A percentile compares a stretch with the other conserved stretches of the same genome.
phyloP scores from a whole-genome alignment of 768 basidiomycete species.

The Leccinellum luteum region DNA sequence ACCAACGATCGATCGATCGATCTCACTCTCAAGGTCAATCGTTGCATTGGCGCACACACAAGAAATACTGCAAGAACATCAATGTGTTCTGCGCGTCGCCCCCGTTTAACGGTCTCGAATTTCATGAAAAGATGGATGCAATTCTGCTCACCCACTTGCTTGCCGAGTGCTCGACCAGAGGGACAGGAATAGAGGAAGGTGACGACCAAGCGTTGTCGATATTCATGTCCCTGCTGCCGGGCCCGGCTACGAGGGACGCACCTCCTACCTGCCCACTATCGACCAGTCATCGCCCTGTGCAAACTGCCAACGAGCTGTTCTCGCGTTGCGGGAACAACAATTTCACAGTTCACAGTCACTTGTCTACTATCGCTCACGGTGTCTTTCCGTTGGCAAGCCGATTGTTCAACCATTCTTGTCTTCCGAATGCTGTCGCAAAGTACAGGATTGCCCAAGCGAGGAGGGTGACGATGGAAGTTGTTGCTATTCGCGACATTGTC shows the following conservation, averaged over 20 bases:
- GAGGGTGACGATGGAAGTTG: slow-evolving; percentile 57
- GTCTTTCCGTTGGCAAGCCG: slow-evolving; percentile 76
- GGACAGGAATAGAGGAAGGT: slow-evolving; percentile 7
- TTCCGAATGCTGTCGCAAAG: slow-evolving; percentile 67
- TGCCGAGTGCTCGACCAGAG: slow-evolving; percentile 34
- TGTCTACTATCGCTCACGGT: slow-evolving; percentile 68
- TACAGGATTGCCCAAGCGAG: slow-evolving; percentile 44
- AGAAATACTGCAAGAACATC: slow-evolving; percentile 61
- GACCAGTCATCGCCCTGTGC: slow-evolving; percentile 26
- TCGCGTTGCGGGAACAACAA: slow-evolving; percentile 78
- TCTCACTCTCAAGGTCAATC: slow-evolving; percentile 53
- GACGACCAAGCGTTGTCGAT: slow-evolving; percentile 29
- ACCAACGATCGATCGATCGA: slow-evolving; percentile 11
- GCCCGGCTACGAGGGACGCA: slow-evolving; percentile 29
- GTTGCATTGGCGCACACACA: slow-evolving; percentile 67
- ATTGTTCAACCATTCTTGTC: slow-evolving; percentile 81
- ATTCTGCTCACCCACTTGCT: slow-evolving; percentile 63
- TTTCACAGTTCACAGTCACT: slow-evolving; percentile 72
- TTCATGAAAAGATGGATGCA: slow-evolving; percentile 58
- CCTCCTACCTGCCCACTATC: slow-evolving; percentile 35
- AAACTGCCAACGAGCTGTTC: slow-evolving; percentile 37
- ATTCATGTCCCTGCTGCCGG: slow-evolving; percentile 47
- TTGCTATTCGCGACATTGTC: slow-evolving; percentile 56
- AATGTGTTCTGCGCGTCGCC: slow-evolving; percentile 45
- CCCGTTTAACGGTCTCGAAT: slow-evolving; percentile 46